These are phyloP conservation scores for Pseudonitzschia delicatissima DNA, from an alignment of 108 stramenopile genomes.

Conservation along the genomic window DNA sequence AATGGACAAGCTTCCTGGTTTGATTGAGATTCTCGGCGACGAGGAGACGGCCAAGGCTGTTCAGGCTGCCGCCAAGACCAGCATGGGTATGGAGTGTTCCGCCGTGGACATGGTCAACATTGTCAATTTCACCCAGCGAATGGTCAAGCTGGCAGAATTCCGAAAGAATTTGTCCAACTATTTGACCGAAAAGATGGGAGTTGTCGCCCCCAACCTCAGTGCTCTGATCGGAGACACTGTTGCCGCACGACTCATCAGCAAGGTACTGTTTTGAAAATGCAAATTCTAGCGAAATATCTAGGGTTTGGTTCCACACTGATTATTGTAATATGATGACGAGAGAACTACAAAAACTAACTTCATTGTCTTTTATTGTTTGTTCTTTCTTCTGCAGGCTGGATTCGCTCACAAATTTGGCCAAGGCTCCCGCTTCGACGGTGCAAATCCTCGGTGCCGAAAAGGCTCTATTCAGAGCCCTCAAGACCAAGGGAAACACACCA, in stretches of 20 bases:
- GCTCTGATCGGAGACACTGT: conserved; percentile 98
- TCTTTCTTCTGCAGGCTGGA: conserved; percentile 72
- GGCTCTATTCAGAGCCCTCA: conserved; percentile 99
- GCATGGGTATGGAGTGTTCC: conserved; percentile 99
- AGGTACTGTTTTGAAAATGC: conserved; percentile 56
- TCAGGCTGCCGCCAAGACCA: conserved; percentile 85
- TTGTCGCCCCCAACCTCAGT: conserved; percentile 97
- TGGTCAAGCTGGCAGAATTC: conserved; percentile 97
- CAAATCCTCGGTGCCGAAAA: conserved; percentile 99
- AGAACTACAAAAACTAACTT: too few species aligned
- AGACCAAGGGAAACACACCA: conserved; percentile 99
- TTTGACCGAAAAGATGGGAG: conserved; percentile 93
- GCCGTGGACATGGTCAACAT: conserved; percentile 98
- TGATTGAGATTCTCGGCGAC: conserved; percentile 87
- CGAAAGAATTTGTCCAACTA: conserved; percentile 91
- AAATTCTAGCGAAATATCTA: neutral
- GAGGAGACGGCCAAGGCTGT: conserved; percentile 92
- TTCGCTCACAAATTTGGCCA: conserved; percentile 96
- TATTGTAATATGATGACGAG: neutral
- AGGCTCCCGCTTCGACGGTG: conserved; percentile 98
- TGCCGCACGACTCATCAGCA: conserved; percentile 97
- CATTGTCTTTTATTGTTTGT: conserved; percentile 1
- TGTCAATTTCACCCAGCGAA: conserved; percentile 93
- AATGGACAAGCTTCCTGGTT: conserved; percentile 64
- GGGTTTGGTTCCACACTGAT: neutral